These are phyloP conservation scores for Trifolium dubium DNA, from an alignment of 306 rosid species.

Conservation along the genomic window DNA sequence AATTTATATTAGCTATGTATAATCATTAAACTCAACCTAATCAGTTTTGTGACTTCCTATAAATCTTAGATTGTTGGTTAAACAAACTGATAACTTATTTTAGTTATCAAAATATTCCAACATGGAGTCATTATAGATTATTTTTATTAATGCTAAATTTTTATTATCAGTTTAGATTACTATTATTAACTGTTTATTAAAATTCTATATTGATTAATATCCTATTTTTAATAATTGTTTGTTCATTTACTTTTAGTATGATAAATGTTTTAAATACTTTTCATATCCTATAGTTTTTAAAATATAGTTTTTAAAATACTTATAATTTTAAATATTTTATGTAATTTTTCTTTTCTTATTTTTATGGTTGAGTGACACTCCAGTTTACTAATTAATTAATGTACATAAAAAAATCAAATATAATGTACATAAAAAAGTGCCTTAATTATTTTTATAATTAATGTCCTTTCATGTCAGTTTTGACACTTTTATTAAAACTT, in stretches of 20 bases:
- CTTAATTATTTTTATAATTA: background rate
- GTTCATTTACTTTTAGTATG: background rate
- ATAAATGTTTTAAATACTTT: background rate
- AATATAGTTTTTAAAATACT: background rate
- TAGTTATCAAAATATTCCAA: too few species aligned
- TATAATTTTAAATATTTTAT: background rate
- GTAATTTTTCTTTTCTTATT: background rate
- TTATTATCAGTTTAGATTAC: too few species aligned
- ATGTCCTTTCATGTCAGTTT: background rate
- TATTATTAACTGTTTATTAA: too few species aligned
- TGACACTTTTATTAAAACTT: background rate
- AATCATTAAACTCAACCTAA: background rate
- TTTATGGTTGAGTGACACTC: too few species aligned
- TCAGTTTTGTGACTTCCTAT: background rate
- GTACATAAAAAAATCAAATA: too few species aligned
- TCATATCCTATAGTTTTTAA: background rate
- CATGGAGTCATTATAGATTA: too few species aligned
- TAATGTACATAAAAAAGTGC: background rate
- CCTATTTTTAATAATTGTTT: background rate
- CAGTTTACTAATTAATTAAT: too few species aligned
- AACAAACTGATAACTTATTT: background rate
- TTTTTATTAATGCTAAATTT: too few species aligned
- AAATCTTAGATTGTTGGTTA: background rate
- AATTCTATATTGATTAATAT: too few species aligned
- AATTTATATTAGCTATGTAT: background rate